A percentile compares a stretch with the other conserved stretches of the same genome.
These are phyloP conservation scores for Fusarium equiseti DNA, from an alignment of 2,329 filamentous ascomycete genomes.

Conservation along the genomic window DNA sequence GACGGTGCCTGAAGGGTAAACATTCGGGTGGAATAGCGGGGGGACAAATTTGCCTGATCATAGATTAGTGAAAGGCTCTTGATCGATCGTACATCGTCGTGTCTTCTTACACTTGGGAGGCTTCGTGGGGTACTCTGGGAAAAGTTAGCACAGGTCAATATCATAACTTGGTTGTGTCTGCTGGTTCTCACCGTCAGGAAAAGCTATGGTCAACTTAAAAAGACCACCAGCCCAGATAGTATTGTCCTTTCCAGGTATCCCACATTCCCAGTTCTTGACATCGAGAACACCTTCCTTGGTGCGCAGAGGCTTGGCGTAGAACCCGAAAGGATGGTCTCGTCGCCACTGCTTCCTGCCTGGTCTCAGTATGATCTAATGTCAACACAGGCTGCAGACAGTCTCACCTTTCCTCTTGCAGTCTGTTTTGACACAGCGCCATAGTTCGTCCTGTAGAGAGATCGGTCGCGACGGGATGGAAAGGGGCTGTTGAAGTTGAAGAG, in stretches of 20 bases:
- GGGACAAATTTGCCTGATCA: conserved; percentile 90
- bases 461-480: conserved; percentile 11
- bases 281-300: conserved; percentile 85
- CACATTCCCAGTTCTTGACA: conserved; percentile 96
- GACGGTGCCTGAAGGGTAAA: conserved; percentile 97
- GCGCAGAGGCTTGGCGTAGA: conserved; percentile 90
- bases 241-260: conserved; percentile 94
- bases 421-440: conserved; percentile 91
- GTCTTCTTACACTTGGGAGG: conserved; percentile 89
- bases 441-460: conserved; percentile 1
- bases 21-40: conserved; percentile 97
- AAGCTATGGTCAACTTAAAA: conserved; percentile 93
- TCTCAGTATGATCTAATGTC: conserved; percentile 36
- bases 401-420: conserved; percentile 89
- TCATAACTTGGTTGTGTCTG: neutral
- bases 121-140: conserved; percentile 94
- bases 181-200: conserved; percentile 82
- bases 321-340: conserved; percentile 96
- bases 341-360: conserved; percentile 89
- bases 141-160: conserved; percentile 26
- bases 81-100: neutral
- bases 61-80: conserved; percentile 25
- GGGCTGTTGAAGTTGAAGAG: conserved; percentile 14
- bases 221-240: conserved; percentile 98
- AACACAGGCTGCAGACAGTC: conserved; percentile 40